A percentile compares a stretch with the other conserved stretches of the same genome.
Evolutionary conservation across 148 eudicot species (phyloP).

Genomic region (Vaccinium darrowii): DNA sequence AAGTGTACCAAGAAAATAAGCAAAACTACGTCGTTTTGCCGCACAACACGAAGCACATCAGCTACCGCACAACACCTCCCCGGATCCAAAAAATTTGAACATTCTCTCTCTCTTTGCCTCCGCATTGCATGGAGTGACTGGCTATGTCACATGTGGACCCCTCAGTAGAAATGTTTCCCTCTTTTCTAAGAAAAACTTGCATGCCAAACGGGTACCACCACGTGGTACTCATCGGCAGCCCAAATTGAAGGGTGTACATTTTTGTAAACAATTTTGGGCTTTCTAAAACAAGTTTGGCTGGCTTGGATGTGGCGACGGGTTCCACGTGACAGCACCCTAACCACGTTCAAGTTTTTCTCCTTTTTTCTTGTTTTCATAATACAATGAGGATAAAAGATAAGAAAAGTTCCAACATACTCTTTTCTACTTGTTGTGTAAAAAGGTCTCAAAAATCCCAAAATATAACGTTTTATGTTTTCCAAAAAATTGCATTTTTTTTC

Average conservation of each 20-base stretch:
- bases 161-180: not conserved
- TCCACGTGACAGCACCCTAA: too few relatives aligned
- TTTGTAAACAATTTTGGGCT: too few relatives aligned
- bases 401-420: not conserved
- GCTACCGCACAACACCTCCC: too few relatives aligned
- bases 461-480: not conserved
- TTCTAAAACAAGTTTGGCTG: too few relatives aligned
- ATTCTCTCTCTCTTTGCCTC: not conserved
- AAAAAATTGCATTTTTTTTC: not conserved
- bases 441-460: not conserved
- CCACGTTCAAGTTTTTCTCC: not conserved
- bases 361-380: not conserved
- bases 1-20: too few relatives aligned
- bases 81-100: not conserved
- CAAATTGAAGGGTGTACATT: too few relatives aligned
- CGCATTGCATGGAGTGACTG: not conserved
- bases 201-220: too few relatives aligned
- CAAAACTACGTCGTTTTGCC: too few relatives aligned
- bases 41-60: too few relatives aligned
- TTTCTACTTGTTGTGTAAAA: not conserved
- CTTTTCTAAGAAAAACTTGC: not conserved
- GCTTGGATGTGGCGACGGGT: too few relatives aligned
- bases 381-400: not conserved
- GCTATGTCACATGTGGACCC: not conserved
- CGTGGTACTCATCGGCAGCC: too few relatives aligned